Conservation (phyloP, 2,329 filamentous ascomycete genomes). For the Elsinoe ampelina region DNA sequence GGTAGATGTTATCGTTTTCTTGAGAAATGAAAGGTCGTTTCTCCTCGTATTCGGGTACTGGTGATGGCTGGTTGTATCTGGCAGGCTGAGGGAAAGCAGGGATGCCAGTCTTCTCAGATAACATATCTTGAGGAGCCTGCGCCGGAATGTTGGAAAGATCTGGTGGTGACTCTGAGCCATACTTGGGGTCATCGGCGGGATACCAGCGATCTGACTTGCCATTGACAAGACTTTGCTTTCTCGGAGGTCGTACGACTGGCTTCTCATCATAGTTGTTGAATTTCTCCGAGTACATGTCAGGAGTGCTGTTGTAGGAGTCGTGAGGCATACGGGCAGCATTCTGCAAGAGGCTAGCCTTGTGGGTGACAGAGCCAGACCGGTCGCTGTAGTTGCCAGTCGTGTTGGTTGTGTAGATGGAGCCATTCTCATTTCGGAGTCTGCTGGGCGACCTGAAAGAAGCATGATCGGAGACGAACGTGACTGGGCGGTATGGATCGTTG, state of each 20-base stretch:
- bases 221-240: slow-evolving; percentile 7
- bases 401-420: slow-evolving; percentile 43
- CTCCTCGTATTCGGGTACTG: slow-evolving; percentile 2
- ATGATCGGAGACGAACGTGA: slow-evolving; percentile 46
- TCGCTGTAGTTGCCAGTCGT: slow-evolving; percentile 37
- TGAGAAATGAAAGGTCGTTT: neutral
- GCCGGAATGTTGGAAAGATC: slow-evolving; percentile 5
- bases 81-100: slow-evolving; percentile 10
- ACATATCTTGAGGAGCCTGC: slow-evolving; percentile 8
- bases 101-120: neutral
- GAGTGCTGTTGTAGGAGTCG: slow-evolving; percentile 11
- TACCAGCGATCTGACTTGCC: slow-evolving; percentile 12
- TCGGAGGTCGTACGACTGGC: neutral
- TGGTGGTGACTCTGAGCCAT: slow-evolving; percentile 9
- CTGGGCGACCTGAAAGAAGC: slow-evolving; percentile 25
- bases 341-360: slow-evolving; percentile 42
- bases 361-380: slow-evolving; percentile 36
- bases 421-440: slow-evolving; percentile 29
- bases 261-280: slow-evolving; percentile 1
- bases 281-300: slow-evolving; percentile 5
- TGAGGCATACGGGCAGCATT: slow-evolving; percentile 51
- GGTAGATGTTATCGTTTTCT: neutral
- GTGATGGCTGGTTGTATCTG: slow-evolving; percentile 1
- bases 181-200: slow-evolving; percentile 10
- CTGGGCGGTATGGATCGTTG: slow-evolving; percentile 75